These are phyloP conservation scores for Boletus mariae DNA, from an alignment of 1,284 basidiomycete genomes.

Conservation along the genomic window DNA sequence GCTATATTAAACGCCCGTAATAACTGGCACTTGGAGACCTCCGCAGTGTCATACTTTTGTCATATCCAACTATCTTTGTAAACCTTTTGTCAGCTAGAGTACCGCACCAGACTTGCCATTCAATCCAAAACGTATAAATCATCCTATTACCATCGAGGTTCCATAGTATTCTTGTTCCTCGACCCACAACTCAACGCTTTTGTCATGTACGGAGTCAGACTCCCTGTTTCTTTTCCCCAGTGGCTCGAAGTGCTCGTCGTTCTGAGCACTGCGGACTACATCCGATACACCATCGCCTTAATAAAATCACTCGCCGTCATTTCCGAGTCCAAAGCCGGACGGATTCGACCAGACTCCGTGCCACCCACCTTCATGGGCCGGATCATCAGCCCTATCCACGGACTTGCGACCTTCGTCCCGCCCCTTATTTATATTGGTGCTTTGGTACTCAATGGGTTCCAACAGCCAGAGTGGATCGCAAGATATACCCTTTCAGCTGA, in stretches of 20 bases:
- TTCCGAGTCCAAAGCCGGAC: slow-evolving; percentile 21
- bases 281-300: not conserved
- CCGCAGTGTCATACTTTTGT: no score
- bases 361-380: slow-evolving; percentile 18
- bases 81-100: no score
- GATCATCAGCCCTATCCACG: slow-evolving; percentile 27
- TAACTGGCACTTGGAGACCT: no score
- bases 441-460: slow-evolving; percentile 21
- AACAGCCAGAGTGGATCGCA: slow-evolving; percentile 29
- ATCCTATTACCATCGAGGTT: not conserved
- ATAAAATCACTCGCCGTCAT: not conserved
- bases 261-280: slow-evolving; percentile 11
- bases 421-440: slow-evolving; percentile 22
- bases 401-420: slow-evolving; percentile 10
- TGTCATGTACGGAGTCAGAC: slow-evolving; percentile 12
- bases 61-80: no score
- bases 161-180: no score
- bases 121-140: not conserved
- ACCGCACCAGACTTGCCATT: no score
- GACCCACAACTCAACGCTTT: no score
- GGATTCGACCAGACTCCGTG: slow-evolving; percentile 18
- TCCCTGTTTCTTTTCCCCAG: slow-evolving; percentile 14
- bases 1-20: no score
- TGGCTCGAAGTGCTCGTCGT: slow-evolving; percentile 24
- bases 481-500: slow-evolving; percentile 15